Evolutionary conservation across 768 basidiomycete species (phyloP).

Genomic region (Pleurotus cornucopiae): DNA sequence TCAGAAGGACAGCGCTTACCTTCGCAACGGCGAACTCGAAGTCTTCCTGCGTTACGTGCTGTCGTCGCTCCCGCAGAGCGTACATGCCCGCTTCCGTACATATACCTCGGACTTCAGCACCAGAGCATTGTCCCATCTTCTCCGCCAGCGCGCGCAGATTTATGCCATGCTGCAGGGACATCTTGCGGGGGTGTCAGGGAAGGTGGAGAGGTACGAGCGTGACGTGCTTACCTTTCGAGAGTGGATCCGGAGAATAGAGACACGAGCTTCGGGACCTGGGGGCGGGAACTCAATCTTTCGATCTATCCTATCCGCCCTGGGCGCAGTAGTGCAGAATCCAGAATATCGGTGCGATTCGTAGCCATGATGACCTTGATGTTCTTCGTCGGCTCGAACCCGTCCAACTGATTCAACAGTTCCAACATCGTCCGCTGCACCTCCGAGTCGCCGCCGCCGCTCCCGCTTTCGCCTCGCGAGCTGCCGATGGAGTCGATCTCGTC

Average conservation of each 20-base stretch:
- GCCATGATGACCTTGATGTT: constrained; percentile 98
- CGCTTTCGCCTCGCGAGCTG: constrained; percentile 86
- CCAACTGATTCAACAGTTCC: constrained; percentile 83
- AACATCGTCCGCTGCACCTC: constrained; percentile 91
- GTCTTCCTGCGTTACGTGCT: constrained; percentile 97
- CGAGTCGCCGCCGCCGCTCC: constrained; percentile 83
- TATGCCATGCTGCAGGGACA: constrained; percentile 97
- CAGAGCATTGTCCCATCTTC: constrained; percentile 99
- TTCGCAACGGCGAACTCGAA: constrained; percentile 99
- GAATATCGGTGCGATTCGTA: constrained; percentile 96
- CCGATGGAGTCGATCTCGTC: constrained; percentile 99
- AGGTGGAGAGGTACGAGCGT: neutral
- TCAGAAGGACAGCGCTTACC: constrained; percentile 33
- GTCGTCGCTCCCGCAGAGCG: constrained; percentile 88
- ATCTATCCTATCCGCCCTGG: constrained; percentile 79
- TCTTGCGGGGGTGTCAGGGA: constrained; percentile 30
- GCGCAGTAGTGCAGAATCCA: constrained; percentile 88
- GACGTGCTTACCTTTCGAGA: neutral
- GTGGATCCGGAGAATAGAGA: neutral
- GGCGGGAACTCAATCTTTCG: constrained; percentile 98
- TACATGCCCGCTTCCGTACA: constrained; percentile 99
- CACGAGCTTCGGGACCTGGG: constrained; percentile 78
- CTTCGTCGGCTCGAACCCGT: constrained; percentile 94
- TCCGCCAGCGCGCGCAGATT: constrained; percentile 94
- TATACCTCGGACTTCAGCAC: constrained; percentile 95